Percentiles rank a stretch among this genome's conserved stretches.
Conservation (phyloP, 768 basidiomycete genomes). For the Termitomyces sp. region DNA sequence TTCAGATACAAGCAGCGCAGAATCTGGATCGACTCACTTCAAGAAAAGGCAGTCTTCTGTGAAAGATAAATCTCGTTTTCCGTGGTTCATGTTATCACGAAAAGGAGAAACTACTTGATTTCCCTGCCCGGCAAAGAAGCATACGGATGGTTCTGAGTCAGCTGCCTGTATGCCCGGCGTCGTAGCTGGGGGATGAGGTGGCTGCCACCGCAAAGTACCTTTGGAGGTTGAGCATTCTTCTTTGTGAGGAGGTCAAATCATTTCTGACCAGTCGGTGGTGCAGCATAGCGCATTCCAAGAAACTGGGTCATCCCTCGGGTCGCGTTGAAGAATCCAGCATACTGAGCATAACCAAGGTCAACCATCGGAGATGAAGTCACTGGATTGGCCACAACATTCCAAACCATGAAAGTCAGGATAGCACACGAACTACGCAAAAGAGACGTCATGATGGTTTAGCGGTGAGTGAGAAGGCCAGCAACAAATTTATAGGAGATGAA, state of each 20-base stretch:
- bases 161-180: slow-evolving; percentile 25
- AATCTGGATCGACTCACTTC: slow-evolving; percentile 18
- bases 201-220: slow-evolving; percentile 31
- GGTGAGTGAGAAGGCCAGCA: too few species aligned
- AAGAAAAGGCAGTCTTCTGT: slow-evolving; percentile 38
- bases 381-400: not conserved
- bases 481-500: not conserved
- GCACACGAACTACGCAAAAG: not conserved
- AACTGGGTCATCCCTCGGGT: slow-evolving; percentile 30
- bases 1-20: not conserved
- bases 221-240: not conserved
- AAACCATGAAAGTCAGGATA: not conserved
- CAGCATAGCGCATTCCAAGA: slow-evolving; percentile 43
- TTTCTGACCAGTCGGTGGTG: slow-evolving; percentile 38
- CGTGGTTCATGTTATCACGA: slow-evolving; percentile 5
- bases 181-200: slow-evolving; percentile 24
- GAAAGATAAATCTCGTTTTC: slow-evolving; percentile 6
- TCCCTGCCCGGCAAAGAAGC: slow-evolving; percentile 25
- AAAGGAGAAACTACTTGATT: slow-evolving; percentile 25
- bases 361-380: slow-evolving; percentile 18
- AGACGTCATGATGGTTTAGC: not conserved
- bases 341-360: slow-evolving; percentile 39
- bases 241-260: not conserved
- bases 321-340: slow-evolving; percentile 31
- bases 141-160: slow-evolving; percentile 25